Percentiles rank a stretch among this genome's conserved stretches.
Conservation (phyloP, 306 rosid species). For the Acacia confusa region DNA sequence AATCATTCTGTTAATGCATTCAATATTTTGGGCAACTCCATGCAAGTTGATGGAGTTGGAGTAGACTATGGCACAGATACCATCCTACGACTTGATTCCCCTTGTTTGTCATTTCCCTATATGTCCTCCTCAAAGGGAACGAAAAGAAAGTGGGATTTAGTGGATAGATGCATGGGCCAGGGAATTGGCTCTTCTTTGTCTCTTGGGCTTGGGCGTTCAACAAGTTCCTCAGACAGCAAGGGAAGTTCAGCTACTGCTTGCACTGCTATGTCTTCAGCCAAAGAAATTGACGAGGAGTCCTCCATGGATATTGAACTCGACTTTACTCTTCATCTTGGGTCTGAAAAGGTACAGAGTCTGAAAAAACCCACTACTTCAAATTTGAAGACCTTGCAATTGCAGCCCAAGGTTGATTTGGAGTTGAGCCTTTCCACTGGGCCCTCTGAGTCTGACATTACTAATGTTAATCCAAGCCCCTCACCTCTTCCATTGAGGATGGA, state of each 20-base stretch:
- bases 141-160: slow-evolving; percentile 64
- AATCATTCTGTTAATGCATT: slow-evolving; percentile 52
- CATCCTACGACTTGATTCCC: slow-evolving; percentile 55
- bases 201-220: slow-evolving; percentile 61
- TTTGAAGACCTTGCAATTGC: slow-evolving; percentile 35
- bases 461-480: slow-evolving; percentile 39
- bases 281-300: slow-evolving; percentile 72
- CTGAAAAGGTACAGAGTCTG: slow-evolving; percentile 49
- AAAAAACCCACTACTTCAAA: slow-evolving; percentile 39
- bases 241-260: slow-evolving; percentile 73
- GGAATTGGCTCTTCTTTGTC: slow-evolving; percentile 56
- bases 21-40: slow-evolving; percentile 45
- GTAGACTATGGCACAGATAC: slow-evolving; percentile 50
- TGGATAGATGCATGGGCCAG: slow-evolving; percentile 48
- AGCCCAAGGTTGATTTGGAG: slow-evolving; percentile 59
- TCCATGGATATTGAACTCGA: slow-evolving; percentile 68
- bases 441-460: slow-evolving; percentile 60
- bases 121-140: slow-evolving; percentile 48
- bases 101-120: slow-evolving; percentile 42
- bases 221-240: slow-evolving; percentile 78
- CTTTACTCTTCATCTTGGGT: slow-evolving; percentile 58
- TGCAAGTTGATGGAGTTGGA: slow-evolving; percentile 43
- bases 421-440: slow-evolving; percentile 66
- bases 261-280: slow-evolving; percentile 70
- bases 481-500: slow-evolving; percentile 43